phyloP scores from a whole-genome alignment of 768 basidiomycete species.

The Serendipita sp. region DNA sequence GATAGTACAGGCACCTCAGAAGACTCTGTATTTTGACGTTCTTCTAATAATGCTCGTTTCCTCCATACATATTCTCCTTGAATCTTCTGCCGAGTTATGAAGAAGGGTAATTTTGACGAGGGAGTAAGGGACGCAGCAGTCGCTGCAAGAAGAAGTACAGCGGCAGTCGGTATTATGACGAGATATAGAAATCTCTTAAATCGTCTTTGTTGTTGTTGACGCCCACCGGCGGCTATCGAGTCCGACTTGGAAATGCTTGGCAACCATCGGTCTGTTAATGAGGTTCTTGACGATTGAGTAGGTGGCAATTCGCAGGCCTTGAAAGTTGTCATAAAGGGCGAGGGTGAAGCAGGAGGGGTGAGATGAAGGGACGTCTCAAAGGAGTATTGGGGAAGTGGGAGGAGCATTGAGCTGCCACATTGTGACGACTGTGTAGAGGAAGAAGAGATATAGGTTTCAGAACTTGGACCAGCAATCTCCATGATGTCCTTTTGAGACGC shows the following conservation, averaged over 20 bases:
- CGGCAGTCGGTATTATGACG: not conserved
- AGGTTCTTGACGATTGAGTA: too few species aligned
- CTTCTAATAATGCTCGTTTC: not conserved
- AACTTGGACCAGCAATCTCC: not conserved
- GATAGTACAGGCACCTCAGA: not conserved
- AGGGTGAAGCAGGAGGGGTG: not conserved
- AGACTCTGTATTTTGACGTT: not conserved
- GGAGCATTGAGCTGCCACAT: too few species aligned
- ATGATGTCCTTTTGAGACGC: not conserved
- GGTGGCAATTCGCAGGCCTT: not conserved
- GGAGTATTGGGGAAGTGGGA: too few species aligned
- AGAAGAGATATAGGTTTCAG: too few species aligned
- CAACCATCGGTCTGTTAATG: too few species aligned
- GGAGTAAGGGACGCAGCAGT: not conserved
- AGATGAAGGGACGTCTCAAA: not conserved
- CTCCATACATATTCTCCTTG: not conserved
- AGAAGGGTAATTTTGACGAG: not conserved
- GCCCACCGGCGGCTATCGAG: too few species aligned
- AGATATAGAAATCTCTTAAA: not conserved
- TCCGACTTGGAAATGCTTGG: too few species aligned
- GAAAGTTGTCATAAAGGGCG: not conserved
- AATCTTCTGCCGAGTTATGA: not conserved
- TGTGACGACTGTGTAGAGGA: too few species aligned
- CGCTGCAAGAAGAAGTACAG: not conserved
- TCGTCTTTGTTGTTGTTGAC: not conserved